Conservation (phyloP, 768 basidiomycete genomes). For the Tricholoma flavovirens region DNA sequence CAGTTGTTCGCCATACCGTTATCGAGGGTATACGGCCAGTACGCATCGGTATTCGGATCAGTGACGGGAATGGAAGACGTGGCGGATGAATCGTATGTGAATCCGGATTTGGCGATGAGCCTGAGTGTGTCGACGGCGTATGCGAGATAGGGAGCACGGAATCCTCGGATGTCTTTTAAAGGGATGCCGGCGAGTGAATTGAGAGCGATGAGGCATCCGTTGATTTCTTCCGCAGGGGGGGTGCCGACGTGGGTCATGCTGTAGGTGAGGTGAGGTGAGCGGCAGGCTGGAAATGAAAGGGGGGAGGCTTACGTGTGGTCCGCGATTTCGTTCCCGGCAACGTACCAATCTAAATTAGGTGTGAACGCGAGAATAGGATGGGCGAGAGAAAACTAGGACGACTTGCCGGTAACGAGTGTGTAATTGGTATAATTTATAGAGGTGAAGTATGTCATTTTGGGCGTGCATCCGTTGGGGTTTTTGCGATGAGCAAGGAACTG, state of each 20-base stretch:
- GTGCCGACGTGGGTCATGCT: slow-evolving; percentile 76
- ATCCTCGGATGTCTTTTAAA: slow-evolving; percentile 54
- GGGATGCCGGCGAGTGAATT: slow-evolving; percentile 79
- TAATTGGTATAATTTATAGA: slow-evolving; percentile 73
- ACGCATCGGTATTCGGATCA: slow-evolving; percentile 63
- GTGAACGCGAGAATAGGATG: background rate
- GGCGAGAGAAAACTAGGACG: background rate
- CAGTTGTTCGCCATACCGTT: slow-evolving; percentile 78
- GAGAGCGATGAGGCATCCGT: slow-evolving; percentile 73
- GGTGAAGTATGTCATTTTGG: slow-evolving; percentile 73
- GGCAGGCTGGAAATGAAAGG: background rate
- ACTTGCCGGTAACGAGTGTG: slow-evolving; percentile 55
- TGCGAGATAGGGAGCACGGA: slow-evolving; percentile 74
- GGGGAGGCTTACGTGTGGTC: slow-evolving; percentile 57
- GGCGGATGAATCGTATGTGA: slow-evolving; percentile 68
- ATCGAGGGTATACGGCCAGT: slow-evolving; percentile 81
- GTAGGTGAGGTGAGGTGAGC: background rate
- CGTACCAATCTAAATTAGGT: slow-evolving; percentile 56
- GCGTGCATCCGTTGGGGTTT: slow-evolving; percentile 72
- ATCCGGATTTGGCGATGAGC: slow-evolving; percentile 46
- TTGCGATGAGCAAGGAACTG: slow-evolving; percentile 68
- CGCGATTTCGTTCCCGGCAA: slow-evolving; percentile 79
- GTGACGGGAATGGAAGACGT: slow-evolving; percentile 61
- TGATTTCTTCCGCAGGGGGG: slow-evolving; percentile 59
- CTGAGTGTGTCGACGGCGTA: slow-evolving; percentile 60